phyloP scores from a whole-genome alignment of 164 flowering plant species.

The Houttuynia cordata region DNA sequence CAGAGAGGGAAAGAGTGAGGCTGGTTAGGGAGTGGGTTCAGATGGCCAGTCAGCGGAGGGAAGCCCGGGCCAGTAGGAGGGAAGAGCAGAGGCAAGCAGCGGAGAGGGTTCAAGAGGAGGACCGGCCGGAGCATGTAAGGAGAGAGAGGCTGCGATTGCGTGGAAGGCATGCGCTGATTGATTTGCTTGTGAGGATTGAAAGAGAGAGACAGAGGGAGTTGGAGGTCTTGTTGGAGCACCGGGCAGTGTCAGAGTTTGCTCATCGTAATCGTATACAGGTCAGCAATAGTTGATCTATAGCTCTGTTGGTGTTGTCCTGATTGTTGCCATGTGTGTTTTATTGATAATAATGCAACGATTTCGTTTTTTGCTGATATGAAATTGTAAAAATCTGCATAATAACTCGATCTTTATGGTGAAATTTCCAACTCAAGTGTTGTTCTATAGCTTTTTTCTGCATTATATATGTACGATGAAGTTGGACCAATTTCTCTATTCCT shows the following conservation, averaged over 20 bases:
- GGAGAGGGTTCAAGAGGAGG: constrained; percentile 38
- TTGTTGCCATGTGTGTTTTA: too few relatives aligned
- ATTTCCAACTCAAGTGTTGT: neutral
- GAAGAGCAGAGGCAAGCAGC: constrained; percentile 26
- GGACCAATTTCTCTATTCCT: too few relatives aligned
- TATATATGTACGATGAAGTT: too few relatives aligned
- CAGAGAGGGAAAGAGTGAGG: constrained; percentile 74
- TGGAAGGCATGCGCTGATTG: constrained; percentile 82
- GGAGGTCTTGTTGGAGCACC: constrained; percentile 48
- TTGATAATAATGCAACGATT: too few relatives aligned
- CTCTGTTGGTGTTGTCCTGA: too few relatives aligned
- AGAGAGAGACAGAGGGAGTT: constrained; percentile 72
- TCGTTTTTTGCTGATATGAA: neutral
- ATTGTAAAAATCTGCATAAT: neutral
- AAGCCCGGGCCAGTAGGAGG: constrained; percentile 18
- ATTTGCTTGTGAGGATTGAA: constrained; percentile 65
- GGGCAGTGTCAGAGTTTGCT: constrained; percentile 71
- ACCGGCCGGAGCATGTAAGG: constrained; percentile 29
- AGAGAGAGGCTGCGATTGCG: constrained; percentile 60
- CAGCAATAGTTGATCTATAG: neutral
- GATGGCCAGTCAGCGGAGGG: constrained; percentile 50
- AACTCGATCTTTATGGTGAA: neutral
- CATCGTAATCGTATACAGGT: constrained; percentile 98
- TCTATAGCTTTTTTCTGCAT: neutral
- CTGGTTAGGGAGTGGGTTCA: constrained; percentile 78